These are phyloP conservation scores for Wickerhamomyces chaumierensis DNA, from an alignment of 805 yeast genomes.

Conservation along the genomic window DNA sequence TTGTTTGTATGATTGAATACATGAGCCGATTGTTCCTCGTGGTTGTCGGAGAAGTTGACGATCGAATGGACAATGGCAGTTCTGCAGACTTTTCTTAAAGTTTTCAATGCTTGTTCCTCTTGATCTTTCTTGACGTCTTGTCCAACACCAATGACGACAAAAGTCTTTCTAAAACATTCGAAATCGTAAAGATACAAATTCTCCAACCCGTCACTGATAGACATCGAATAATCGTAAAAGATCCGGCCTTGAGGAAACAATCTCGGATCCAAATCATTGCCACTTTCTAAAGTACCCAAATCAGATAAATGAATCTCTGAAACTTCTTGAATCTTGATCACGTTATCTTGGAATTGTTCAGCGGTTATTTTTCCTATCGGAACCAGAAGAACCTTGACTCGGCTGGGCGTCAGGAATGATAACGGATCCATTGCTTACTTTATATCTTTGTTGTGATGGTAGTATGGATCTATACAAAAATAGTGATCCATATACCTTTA, in stretches of 20 bases:
- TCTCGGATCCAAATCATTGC: slow-evolving; percentile 58
- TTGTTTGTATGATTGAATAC: no score
- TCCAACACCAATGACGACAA: slow-evolving; percentile 44
- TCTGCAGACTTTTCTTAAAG: slow-evolving; percentile 36
- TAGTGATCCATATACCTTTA: no score
- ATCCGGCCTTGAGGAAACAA: slow-evolving; percentile 73
- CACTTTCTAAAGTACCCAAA: slow-evolving; percentile 40
- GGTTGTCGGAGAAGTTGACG: slow-evolving; percentile 37
- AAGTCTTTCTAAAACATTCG: slow-evolving; percentile 78
- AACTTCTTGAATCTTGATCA: slow-evolving; percentile 31
- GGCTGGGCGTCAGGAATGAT: slow-evolving; percentile 51
- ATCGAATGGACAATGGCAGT: slow-evolving; percentile 42
- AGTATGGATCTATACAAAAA: no score
- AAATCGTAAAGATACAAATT: slow-evolving; percentile 69
- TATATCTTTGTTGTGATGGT: no score
- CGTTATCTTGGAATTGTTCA: slow-evolving; percentile 28
- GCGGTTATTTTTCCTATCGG: slow-evolving; percentile 46
- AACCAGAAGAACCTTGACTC: slow-evolving; percentile 53
- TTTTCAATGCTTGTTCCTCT: neutral
- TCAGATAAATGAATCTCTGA: slow-evolving; percentile 66
- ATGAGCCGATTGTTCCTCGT: slow-evolving; percentile 4
- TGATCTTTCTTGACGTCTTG: neutral
- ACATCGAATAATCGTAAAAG: slow-evolving; percentile 40
- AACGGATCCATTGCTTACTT: slow-evolving; percentile 33
- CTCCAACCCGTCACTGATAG: slow-evolving; percentile 39